Evolutionary conservation across 2,329 filamentous ascomycete genomes (phyloP).

Genomic region (Colletotrichum tamarilloi): DNA sequence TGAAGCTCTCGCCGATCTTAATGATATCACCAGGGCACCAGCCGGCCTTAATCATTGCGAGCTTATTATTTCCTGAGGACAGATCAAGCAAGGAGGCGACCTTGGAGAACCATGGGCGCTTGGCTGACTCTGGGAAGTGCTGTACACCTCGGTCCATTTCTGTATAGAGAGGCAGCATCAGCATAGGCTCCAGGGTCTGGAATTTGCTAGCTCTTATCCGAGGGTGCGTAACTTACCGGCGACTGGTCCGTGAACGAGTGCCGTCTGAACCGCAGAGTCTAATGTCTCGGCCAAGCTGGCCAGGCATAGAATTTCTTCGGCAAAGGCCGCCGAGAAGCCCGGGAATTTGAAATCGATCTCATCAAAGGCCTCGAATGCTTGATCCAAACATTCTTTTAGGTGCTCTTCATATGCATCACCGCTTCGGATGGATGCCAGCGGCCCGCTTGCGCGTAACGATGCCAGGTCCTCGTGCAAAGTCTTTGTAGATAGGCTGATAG

Average conservation of each 20-base stretch:
- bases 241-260: constrained; percentile 9
- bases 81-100: constrained; percentile 4
- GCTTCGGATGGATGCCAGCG: background rate
- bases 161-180: background rate
- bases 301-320: constrained; percentile 12
- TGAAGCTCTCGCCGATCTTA: background rate
- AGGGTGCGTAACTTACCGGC: background rate
- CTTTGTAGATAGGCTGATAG: background rate
- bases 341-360: background rate
- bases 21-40: constrained; percentile 21
- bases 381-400: background rate
- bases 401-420: constrained; percentile 2
- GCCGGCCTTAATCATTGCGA: background rate
- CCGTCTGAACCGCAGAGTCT: constrained; percentile 11
- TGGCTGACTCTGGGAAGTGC: constrained; percentile 5
- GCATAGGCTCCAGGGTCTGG: background rate
- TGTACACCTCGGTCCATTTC: background rate
- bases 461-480: constrained; percentile 13
- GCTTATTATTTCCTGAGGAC: background rate
- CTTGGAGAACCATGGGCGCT: background rate
- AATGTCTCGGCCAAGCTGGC: constrained; percentile 23
- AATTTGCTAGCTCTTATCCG: background rate
- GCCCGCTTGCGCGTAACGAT: background rate
- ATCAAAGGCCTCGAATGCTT: background rate
- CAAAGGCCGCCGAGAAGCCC: background rate